Evolutionary conservation across 345 rosid genomes (phyloP).

Genomic region (Acer saccharum): DNA sequence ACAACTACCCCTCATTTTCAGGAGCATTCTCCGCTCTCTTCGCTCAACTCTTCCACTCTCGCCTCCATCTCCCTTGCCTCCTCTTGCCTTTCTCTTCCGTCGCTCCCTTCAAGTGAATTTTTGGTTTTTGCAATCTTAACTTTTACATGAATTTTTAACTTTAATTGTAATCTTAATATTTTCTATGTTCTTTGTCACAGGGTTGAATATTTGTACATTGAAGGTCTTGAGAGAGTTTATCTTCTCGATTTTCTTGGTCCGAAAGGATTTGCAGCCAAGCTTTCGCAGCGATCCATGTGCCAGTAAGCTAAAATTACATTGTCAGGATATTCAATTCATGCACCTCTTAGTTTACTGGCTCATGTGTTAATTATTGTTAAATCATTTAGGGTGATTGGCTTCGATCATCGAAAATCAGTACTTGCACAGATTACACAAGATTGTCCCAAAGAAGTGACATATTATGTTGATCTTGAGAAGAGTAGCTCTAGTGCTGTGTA

Average conservation of each 20-base stretch:
- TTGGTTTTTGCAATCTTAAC: too few relatives aligned
- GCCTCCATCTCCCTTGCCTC: conserved; percentile 60
- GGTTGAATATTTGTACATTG: conserved; percentile 50
- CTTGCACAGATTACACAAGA: conserved; percentile 30
- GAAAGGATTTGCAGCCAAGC: conserved; percentile 41
- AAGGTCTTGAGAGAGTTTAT: conserved; percentile 61
- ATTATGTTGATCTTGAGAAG: conserved; percentile 56
- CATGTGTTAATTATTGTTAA: neutral
- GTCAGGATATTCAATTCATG: neutral
- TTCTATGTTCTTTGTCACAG: conserved; percentile 27
- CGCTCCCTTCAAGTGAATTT: conserved; percentile 52
- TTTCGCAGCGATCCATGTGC: conserved; percentile 43
- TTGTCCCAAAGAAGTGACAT: conserved; percentile 33
- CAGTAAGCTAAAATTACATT: conserved; percentile 47
- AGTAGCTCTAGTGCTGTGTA: conserved; percentile 73
- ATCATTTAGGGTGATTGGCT: conserved; percentile 59
- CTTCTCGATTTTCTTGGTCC: conserved; percentile 77
- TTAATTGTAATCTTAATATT: neutral
- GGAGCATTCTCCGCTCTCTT: conserved; percentile 86
- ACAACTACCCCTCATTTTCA: conserved; percentile 87
- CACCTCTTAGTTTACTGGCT: neutral
- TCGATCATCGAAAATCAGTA: conserved; percentile 75
- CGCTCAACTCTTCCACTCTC: conserved; percentile 78
- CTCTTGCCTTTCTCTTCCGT: conserved; percentile 77
- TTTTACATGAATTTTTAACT: too few relatives aligned